Percentiles rank a stretch among this genome's conserved stretches.
These are phyloP conservation scores for Meira nashicola DNA, from an alignment of 1,284 basidiomycete species.

Conservation along the genomic window DNA sequence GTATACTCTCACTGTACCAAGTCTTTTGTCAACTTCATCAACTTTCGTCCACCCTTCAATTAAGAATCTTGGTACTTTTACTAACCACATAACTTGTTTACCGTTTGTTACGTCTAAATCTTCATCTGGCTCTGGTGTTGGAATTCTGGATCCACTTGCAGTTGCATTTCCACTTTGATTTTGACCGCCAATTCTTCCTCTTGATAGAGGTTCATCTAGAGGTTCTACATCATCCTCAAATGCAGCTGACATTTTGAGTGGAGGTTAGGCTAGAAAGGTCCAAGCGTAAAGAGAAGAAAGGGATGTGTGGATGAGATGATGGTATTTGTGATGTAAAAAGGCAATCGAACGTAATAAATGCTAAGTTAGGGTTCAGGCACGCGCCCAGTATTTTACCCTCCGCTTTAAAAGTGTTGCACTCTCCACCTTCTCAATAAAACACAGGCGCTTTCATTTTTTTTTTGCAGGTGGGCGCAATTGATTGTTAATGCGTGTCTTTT, in stretches of 20 bases:
- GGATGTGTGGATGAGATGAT: too few relatives aligned
- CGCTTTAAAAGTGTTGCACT: too few relatives aligned
- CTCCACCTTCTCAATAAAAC: too few relatives aligned
- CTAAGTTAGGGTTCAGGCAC: too few relatives aligned
- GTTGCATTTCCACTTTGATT: neutral
- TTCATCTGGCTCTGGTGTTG: conserved; percentile 44
- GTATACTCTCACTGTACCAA: conserved; percentile 58
- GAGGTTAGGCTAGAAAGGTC: neutral
- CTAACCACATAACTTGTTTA: conserved; percentile 44
- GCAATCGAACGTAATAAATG: too few relatives aligned
- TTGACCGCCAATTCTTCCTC: neutral
- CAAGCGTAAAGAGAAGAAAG: too few relatives aligned
- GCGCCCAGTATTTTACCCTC: too few relatives aligned
- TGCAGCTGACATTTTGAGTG: neutral
- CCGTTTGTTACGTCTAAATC: conserved; percentile 40
- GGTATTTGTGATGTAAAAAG: too few relatives aligned
- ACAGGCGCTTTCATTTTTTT: too few relatives aligned
- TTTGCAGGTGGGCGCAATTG: too few relatives aligned
- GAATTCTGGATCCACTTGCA: neutral
- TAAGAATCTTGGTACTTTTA: conserved; percentile 58
- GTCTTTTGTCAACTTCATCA: conserved; percentile 54
- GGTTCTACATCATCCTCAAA: conserved; percentile 12
- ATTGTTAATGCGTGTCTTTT: too few relatives aligned
- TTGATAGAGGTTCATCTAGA: neutral
- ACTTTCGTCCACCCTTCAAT: conserved; percentile 57